These are phyloP conservation scores for Lachancea sp. DNA, from an alignment of 805 yeast genomes.

Conservation along the genomic window DNA sequence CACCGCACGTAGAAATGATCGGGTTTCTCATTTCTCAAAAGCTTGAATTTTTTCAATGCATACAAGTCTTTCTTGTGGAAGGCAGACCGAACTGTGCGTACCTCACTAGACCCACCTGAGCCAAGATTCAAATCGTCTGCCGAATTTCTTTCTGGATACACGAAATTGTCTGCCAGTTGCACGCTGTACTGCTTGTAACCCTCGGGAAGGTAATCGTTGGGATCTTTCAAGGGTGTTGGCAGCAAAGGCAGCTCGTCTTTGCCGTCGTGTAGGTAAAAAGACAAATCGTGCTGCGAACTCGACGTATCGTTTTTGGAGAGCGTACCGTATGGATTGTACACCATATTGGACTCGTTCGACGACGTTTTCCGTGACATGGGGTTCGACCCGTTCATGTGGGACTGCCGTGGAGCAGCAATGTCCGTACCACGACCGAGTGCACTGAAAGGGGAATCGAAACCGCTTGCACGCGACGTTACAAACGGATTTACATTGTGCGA, in stretches of 20 bases:
- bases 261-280: slow-evolving; percentile 33
- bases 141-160: slow-evolving; percentile 33
- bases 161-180: slow-evolving; percentile 51
- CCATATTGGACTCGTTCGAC: slow-evolving; percentile 36
- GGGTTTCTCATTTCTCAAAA: slow-evolving; percentile 56
- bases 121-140: slow-evolving; percentile 49
- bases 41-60: slow-evolving; percentile 61
- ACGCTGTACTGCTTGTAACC: slow-evolving; percentile 43
- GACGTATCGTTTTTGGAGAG: slow-evolving; percentile 5
- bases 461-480: slow-evolving; percentile 2
- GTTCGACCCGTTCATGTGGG: slow-evolving; percentile 7
- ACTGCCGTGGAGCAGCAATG: slow-evolving; percentile 23
- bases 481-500: slow-evolving; percentile 31
- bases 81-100: slow-evolving; percentile 42
- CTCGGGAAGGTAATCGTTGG: slow-evolving; percentile 56
- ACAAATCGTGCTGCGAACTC: slow-evolving; percentile 17
- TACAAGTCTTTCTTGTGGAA: slow-evolving; percentile 37
- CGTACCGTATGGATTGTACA: slow-evolving; percentile 60
- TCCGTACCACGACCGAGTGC: slow-evolving; percentile 21
- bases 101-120: slow-evolving; percentile 67
- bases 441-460: slow-evolving; percentile 11
- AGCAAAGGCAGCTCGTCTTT: slow-evolving; percentile 44
- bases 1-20: slow-evolving; percentile 61
- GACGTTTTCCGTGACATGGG: slow-evolving; percentile 6
- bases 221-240: slow-evolving; percentile 57